Base-by-base conservation (phyloP, 2,329 filamentous ascomycete species). In the Alternaria conjuncta region DNA sequence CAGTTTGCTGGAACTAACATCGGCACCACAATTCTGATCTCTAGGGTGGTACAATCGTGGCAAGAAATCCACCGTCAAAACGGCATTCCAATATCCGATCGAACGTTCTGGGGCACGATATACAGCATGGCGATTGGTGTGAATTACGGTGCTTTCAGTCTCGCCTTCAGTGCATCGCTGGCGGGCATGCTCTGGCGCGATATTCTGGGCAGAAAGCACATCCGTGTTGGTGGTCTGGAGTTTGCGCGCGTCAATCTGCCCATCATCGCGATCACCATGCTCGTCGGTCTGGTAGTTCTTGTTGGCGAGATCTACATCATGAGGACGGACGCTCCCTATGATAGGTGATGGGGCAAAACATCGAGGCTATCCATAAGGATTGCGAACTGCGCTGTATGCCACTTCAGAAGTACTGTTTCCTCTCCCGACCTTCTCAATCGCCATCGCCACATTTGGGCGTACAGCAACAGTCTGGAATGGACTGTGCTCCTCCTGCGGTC, bases 1-100 rank as follows among this genome's bases (percentile, higher is more conserved):
- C 20, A 92, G 89, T 93, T 92, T 69, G 89, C 91, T 0, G 91
- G 91, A 18, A 93, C 91, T 2, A 93, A 93, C 67, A 93, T 93
- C 56, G 90, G 91, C 32, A 92, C 90, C 0, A 90, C 90, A 0
- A 93, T 93, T 71, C 86, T 93, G 1, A 83, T 93, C 1, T 92
- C 86, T 9, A 88, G 90, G 4, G 86, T 92, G 7, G 86, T 93
- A 11, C 90, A 93, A 74, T 81, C 86, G 0, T 93, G 91, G 91
- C 81, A 87, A 65, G 71, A 80, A 2, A 91, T 93, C 44, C 88
- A 90, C 67, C 59, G 73, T 0, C 62, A 67, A 0, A 85, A 82
- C 43, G 78, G 79, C 0, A 78, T 75, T 1, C 77, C 83, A 1
- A 90, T 93, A 54, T 86, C 82, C 12, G 81, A 92, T 46, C 85